Base-by-base conservation (phyloP, 1,284 basidiomycete genomes). In the Trametes versicolor region DNA sequence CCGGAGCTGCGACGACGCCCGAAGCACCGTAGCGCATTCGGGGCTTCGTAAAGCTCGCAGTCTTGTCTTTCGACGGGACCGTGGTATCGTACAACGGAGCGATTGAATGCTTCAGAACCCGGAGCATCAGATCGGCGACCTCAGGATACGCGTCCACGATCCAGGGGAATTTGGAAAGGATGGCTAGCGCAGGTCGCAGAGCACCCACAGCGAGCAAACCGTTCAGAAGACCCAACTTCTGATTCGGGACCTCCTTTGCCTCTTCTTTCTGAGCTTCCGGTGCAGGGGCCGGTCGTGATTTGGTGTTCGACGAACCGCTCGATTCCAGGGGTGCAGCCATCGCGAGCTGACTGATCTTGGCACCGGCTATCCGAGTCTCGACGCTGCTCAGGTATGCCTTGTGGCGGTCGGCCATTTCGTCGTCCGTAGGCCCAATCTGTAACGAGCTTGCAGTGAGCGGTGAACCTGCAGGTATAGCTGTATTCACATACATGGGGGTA, bases 131-230 rank as follows among this genome's bases (percentile, higher is more conserved):
- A 75, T 98, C 96, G 1, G 95, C 93, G 49, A 99, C 83, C 70
- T 94, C 90, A 3, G 92, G 88, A 66, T 92, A 87, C 23, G 91
- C 89, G 69, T 94, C 90, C 36, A 93, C 88, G 51, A 98, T 80
- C 93, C 95, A 97, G 3, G 93, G 94, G 74, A 90, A 96, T 72
- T 90, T 90, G 29, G 91, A 87, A 68, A 99, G 80, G 63, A 99
- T 86, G 41, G 89, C 87, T 54, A 96, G 79, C 10, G 94, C 89
- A 13, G 93, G 89, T 53, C 89, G 86, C 41, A 97, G 73, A 32
- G 93, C 92, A 19, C 98, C 98, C 48, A 99, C 82, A 39, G 94
- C 84, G 27, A 99, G 87, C 36, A 99, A 81, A n/a, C 94, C 93
- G 41, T 85, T 82, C 19, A 96, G 77, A 19, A 99, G 82, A 41